A percentile compares a stretch with the other conserved stretches of the same genome.
Evolutionary conservation across 192 early-diverging fungal genomes (phyloP).

Genomic region (Phycomyces blakesleeanus): DNA sequence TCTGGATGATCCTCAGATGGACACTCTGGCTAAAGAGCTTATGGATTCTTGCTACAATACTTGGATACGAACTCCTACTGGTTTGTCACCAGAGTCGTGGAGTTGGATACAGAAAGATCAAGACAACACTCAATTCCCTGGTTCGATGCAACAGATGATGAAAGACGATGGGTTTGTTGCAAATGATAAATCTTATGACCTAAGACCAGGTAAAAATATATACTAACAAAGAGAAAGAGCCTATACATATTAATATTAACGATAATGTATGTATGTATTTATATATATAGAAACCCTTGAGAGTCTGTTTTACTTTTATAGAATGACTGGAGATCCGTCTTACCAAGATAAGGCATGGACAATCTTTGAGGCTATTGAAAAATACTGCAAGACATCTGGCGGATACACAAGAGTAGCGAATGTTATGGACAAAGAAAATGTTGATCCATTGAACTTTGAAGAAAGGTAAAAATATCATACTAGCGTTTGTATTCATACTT

Average conservation of each 20-base stretch:
- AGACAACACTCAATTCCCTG: background rate
- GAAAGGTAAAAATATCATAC: no score
- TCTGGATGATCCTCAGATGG: conserved; percentile 31
- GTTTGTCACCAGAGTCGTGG: conserved; percentile 49
- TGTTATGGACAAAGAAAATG: background rate
- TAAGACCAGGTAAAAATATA: conserved; percentile 49
- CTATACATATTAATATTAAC: no score
- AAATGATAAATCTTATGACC: conserved; percentile 29
- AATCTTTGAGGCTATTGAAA: conserved; percentile 38
- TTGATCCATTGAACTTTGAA: conserved; percentile 18
- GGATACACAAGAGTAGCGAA: conserved; percentile 27
- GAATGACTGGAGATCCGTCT: conserved; percentile 60
- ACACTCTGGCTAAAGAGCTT: conserved; percentile 37
- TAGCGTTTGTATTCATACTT: no score
- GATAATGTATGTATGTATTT: no score
- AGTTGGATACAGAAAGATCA: conserved; percentile 23
- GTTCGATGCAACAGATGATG: background rate
- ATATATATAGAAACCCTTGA: conserved; percentile 68
- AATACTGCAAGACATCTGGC: conserved; percentile 18
- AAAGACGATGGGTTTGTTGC: conserved; percentile 10
- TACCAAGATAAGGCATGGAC: conserved; percentile 71
- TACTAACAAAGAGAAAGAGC: no score
- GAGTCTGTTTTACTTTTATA: conserved; percentile 72
- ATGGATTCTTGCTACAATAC: conserved; percentile 44
- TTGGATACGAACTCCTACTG: conserved; percentile 41